Evolutionary conservation across 2,329 filamentous ascomycete genomes (phyloP).

Genomic region (Akanthomyces lecanii): DNA sequence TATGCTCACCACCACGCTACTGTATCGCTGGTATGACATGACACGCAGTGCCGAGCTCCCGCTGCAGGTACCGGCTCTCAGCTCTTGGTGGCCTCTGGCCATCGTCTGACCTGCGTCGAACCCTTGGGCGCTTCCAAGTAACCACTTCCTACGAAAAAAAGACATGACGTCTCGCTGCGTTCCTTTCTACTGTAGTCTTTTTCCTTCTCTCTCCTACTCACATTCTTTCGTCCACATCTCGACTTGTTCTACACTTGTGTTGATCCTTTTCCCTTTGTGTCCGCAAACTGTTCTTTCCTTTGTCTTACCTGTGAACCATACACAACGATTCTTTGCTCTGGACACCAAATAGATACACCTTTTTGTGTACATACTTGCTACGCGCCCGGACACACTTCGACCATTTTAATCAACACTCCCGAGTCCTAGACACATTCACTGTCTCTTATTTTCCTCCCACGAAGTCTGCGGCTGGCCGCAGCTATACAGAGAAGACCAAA

Average conservation of each 20-base stretch:
- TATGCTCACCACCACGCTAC: background rate
- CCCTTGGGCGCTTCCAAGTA: background rate
- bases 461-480: slow-evolving; percentile 10
- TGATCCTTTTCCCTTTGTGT: background rate
- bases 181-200: background rate
- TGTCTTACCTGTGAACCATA: slow-evolving; percentile 6
- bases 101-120: background rate
- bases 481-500: background rate
- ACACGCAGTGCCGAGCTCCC: background rate
- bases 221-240: slow-evolving; percentile 9
- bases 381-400: background rate
- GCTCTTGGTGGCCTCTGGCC: background rate
- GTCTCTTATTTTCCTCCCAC: background rate
- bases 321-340: background rate
- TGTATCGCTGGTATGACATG: background rate
- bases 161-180: background rate
- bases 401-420: background rate
- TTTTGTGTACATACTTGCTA: background rate
- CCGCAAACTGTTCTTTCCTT: slow-evolving; percentile 4
- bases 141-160: background rate
- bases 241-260: slow-evolving; percentile 6
- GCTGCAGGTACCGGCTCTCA: background rate
- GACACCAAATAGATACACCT: background rate
- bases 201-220: background rate
- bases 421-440: slow-evolving; percentile 1